Base-by-base conservation (phyloP, 1,284 basidiomycete species). In the Sporisorium sorghi region DNA sequence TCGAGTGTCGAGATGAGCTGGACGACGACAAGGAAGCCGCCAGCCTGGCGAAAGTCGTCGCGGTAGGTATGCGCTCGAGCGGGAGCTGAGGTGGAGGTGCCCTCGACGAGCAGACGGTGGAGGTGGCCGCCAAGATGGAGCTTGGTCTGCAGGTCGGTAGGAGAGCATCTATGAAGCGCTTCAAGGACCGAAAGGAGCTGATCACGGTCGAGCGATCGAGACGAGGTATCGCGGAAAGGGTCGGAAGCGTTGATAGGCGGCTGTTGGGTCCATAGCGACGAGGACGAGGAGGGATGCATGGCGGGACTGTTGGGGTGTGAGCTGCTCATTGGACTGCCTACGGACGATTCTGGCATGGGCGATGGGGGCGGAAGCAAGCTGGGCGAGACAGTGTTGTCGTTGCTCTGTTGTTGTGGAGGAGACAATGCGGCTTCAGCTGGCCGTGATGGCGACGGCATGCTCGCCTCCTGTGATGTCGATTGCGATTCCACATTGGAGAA, bases 1-100 rank as follows among this genome's bases (percentile, higher is more conserved):
- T 79, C 74, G 8, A 83, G 58, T 0, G 71, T 59, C 5, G 73
- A 74, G 10, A 83, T 70, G n/a, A 82, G 62, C 49, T 80, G 78
- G 9, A 80, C 50, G 6, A 83, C 64, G 30, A 75, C 75, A 14
- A 82, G 58, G 24, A 81, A 82, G 19, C 81, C 81, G 24, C 81
- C 81, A 10, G 62, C 53, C 21, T 76, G 58, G 19, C 79, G 69
- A 55, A 83, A 83, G 9, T 62, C 67, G 11, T 77, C 76, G 9
- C 71, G 66, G 26, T 72, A 63, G 33, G 50, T 48, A 26, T 65
- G 57, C 10, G 49, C 40, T 15, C 47, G 56, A 58, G 59, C 59
- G 4, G 59, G 51, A 4, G 55, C 46, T 12, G 59, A 47, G 7
- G 21, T 35, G 2, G 59, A 66, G 1, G 49, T 58, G 17, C 60